phyloP scores from a whole-genome alignment of 257 asterid genomes.

The Salvia miltiorrhiza region DNA sequence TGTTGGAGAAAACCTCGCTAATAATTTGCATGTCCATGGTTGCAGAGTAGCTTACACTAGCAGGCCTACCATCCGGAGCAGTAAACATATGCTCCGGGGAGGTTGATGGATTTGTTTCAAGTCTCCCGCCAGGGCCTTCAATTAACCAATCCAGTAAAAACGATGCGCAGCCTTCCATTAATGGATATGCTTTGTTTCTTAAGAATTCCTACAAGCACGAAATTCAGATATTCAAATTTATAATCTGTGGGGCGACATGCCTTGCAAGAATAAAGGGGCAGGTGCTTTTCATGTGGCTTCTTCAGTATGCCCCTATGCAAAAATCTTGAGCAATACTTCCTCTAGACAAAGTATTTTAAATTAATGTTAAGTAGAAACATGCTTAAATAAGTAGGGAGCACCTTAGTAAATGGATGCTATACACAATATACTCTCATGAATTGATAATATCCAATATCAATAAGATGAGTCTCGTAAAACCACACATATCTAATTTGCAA shows the following conservation, averaged over 20 bases:
- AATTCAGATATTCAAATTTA: background rate
- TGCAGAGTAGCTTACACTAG: constrained; percentile 73
- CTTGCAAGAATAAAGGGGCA: background rate
- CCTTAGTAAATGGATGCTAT: background rate
- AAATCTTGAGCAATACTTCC: too few species aligned
- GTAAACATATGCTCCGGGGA: constrained; percentile 75
- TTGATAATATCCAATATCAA: background rate
- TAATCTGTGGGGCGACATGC: background rate
- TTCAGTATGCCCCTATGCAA: background rate
- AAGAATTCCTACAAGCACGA: constrained; percentile 46
- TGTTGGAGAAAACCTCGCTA: constrained; percentile 55
- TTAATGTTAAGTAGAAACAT: background rate
- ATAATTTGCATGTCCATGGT: constrained; percentile 80
- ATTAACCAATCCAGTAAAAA: constrained; percentile 77
- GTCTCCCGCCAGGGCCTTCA: constrained; percentile 50
- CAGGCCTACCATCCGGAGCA: constrained; percentile 67
- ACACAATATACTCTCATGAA: background rate
- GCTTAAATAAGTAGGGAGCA: background rate
- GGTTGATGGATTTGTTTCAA: constrained; percentile 86
- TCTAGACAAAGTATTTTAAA: too few species aligned
- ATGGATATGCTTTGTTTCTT: constrained; percentile 54
- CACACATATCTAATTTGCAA: background rate
- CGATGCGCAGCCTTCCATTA: constrained; percentile 62
- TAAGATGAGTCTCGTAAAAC: background rate
- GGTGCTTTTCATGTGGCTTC: background rate